Percentiles rank a stretch among this genome's conserved stretches.
These are phyloP conservation scores for Penicillium brasilianum DNA, from an alignment of 2,329 filamentous ascomycete genomes.

Conservation along the genomic window DNA sequence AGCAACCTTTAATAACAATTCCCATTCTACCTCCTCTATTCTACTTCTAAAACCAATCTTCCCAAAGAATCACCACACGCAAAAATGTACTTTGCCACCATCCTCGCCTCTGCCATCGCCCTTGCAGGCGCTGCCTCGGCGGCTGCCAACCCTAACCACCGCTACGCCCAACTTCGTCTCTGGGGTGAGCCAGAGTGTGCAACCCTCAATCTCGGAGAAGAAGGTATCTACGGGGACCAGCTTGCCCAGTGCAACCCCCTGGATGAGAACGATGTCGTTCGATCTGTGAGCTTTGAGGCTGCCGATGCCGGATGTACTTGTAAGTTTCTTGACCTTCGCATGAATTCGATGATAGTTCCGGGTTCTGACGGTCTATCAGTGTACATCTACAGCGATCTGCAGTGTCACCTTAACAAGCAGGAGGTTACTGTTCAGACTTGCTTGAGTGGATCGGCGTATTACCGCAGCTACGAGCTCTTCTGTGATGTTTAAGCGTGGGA, in stretches of 20 bases:
- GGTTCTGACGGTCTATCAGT: background rate
- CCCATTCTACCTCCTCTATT: background rate
- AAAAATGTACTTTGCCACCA: background rate
- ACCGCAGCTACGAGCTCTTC: constrained; percentile 7
- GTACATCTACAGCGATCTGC: constrained; percentile 5
- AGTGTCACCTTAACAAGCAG: constrained; percentile 2
- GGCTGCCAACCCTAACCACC: background rate
- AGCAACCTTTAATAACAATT: background rate
- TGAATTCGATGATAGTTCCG: background rate
- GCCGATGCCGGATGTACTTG: constrained; percentile 4
- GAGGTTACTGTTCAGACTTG: background rate
- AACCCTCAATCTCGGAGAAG: constrained; percentile 9
- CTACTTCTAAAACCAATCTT: background rate
- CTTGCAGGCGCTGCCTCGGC: constrained; percentile 2
- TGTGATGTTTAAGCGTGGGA: constrained; percentile 1
- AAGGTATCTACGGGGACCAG: constrained; percentile 13
- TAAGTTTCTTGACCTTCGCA: background rate
- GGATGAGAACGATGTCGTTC: constrained; percentile 9
- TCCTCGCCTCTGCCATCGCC: background rate
- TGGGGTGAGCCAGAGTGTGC: constrained; percentile 4
- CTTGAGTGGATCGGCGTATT: background rate
- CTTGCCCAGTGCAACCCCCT: constrained; percentile 1
- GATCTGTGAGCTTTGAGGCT: constrained; percentile 8
- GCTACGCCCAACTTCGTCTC: constrained; percentile 17
- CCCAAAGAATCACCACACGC: background rate